These are phyloP conservation scores for Lentinus polychrous DNA, from an alignment of 1,284 basidiomycete genomes.

Conservation along the genomic window DNA sequence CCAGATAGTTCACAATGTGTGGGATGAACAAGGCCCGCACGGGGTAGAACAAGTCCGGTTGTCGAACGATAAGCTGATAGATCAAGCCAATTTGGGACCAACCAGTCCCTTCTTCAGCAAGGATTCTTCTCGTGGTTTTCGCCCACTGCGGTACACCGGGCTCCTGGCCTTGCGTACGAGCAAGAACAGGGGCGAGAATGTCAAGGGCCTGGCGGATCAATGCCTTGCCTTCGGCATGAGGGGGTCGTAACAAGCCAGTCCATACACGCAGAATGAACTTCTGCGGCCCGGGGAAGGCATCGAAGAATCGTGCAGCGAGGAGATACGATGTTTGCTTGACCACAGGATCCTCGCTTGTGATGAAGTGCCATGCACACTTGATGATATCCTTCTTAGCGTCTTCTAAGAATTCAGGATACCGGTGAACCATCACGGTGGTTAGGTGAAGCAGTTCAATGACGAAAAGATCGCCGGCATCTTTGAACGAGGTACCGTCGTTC, in stretches of 20 bases:
- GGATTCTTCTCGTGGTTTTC: constrained; percentile 77
- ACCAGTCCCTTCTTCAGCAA: constrained; percentile 85
- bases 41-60: constrained; percentile 89
- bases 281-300: constrained; percentile 82
- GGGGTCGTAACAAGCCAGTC: constrained; percentile 85
- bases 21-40: constrained; percentile 94
- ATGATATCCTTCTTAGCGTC: constrained; percentile 92
- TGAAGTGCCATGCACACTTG: constrained; percentile 91
- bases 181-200: constrained; percentile 85
- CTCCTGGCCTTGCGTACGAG: constrained; percentile 49
- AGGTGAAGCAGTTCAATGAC: constrained; percentile 90
- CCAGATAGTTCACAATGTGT: constrained; percentile 88
- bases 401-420: constrained; percentile 72
- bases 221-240: constrained; percentile 75
- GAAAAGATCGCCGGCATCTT: constrained; percentile 71
- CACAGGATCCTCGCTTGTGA: constrained; percentile 81
- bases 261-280: constrained; percentile 96
- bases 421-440: constrained; percentile 85
- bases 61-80: constrained; percentile 89
- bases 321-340: constrained; percentile 95
- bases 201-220: constrained; percentile 87
- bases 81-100: constrained; percentile 84
- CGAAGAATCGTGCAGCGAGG: constrained; percentile 92
- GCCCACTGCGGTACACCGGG: constrained; percentile 82
- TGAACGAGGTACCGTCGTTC: constrained; percentile 49